Conservation (phyloP, 176 grass and related monocot species). For the barley (Hordeum vulgare) region DNA sequence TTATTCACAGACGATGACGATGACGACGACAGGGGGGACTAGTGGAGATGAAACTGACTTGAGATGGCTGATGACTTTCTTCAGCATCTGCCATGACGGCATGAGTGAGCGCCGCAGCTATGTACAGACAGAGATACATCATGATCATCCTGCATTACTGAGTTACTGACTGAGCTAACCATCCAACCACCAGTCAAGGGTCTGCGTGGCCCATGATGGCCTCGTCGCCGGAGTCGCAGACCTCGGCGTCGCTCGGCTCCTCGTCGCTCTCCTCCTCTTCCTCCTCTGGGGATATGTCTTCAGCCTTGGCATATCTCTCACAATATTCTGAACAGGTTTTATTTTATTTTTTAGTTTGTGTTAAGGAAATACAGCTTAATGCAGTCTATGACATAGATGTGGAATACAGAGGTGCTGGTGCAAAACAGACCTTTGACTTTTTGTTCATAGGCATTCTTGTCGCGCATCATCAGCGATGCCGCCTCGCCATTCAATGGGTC, state of each 20-base stretch:
- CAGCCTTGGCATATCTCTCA: constrained; percentile 39
- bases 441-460: constrained; percentile 44
- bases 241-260: constrained; percentile 32
- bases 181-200: neutral
- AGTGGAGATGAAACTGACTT: neutral
- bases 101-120: neutral
- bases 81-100: constrained; percentile 18
- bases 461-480: constrained; percentile 49
- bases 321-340: constrained; percentile 26
- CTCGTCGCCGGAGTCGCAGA: constrained; percentile 24
- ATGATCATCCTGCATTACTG: neutral
- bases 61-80: constrained; percentile 14
- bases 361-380: no score
- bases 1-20: neutral
- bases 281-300: constrained; percentile 18
- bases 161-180: neutral
- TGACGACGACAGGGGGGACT: neutral
- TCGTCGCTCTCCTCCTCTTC: constrained; percentile 37
- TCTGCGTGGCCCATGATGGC: constrained; percentile 28
- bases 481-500: constrained; percentile 57
- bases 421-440: constrained; percentile 45
- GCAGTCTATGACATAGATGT: no score
- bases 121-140: neutral
- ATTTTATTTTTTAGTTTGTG: no score
- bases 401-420: neutral